These are phyloP conservation scores for Penicillium sp. DNA, from an alignment of 2,329 filamentous ascomycete genomes.

Conservation along the genomic window DNA sequence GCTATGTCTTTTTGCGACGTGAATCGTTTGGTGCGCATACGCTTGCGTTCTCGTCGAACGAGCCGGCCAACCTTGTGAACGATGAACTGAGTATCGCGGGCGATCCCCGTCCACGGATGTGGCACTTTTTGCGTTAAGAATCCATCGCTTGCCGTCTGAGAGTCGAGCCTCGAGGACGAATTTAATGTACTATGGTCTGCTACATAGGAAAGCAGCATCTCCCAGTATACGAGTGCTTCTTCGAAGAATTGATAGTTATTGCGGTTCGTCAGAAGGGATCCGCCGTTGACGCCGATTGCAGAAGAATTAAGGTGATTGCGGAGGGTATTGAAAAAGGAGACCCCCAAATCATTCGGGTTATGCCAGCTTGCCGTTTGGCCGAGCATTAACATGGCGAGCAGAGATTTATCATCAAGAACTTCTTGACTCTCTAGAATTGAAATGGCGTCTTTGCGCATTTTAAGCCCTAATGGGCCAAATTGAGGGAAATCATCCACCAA, in stretches of 20 bases:
- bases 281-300: conserved; percentile 27
- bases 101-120: conserved; percentile 39
- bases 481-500: conserved; percentile 55
- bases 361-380: conserved; percentile 61
- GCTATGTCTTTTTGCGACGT: conserved; percentile 34
- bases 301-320: conserved; percentile 40
- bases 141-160: conserved; percentile 22
- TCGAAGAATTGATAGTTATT: conserved; percentile 54
- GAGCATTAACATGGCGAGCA: conserved; percentile 57
- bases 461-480: conserved; percentile 48
- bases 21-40: conserved; percentile 31
- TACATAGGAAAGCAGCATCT: conserved; percentile 56
- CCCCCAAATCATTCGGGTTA: conserved; percentile 52
- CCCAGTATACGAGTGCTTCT: conserved; percentile 56
- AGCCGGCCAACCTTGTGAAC: conserved; percentile 46
- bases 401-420: conserved; percentile 50
- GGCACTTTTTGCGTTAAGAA: conserved; percentile 33
- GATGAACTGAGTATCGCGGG: conserved; percentile 33
- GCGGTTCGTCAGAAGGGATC: conserved; percentile 16
- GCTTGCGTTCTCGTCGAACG: conserved; percentile 33
- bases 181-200: conserved; percentile 37
- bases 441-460: conserved; percentile 51
- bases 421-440: conserved; percentile 48
- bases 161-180: conserved; percentile 19
- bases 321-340: conserved; percentile 47